Evolutionary conservation across 2,329 filamentous ascomycete genomes (phyloP), one percentile per base, ranked within the genome.

Genomic region (Ceratocystis variospora): DNA sequence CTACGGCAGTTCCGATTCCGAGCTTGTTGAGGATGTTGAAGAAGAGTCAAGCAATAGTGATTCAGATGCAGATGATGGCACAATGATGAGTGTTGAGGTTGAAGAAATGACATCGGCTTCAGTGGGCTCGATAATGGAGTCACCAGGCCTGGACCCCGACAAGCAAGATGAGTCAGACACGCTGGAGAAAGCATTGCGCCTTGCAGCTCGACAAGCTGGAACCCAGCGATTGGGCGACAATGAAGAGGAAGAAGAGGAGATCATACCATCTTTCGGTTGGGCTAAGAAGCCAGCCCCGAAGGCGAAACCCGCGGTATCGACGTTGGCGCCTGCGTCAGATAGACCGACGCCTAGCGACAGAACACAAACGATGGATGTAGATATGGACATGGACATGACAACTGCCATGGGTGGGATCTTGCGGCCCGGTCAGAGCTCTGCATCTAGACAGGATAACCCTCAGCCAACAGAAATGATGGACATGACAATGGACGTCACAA

Each of bases 401-500:
- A 75, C 74, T 55, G 78, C 80, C 7, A 76, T 84, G 57, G 83
- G 83, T 3, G 77, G 80, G n/a, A 85, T 68, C 45, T 15, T 66
- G 22, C 57, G 19, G 19, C 55, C 55, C 3, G 55, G 53, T 7
- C 53, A 57, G 53, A 22, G 28, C 17, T 17, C 55, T 17, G 55
- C 55, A n/a, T 17, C 55, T 2, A 31, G 28, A n/a, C 55, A 22
- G n/a, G 12, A 17, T 3, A 37, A 33, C 10, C n/a, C 45, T 15
- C 28, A 63, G 53, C 28, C 61, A 12, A 81, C 82, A 22, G 82
- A 84, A 69, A 89, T 91, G 44, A 87, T 95, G 80, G 89, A 92
- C 48, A 86, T 95, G 80, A 94, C 90, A 25, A 96, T 97, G 93
- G 93, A 97, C 71, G 89, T 96, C 6, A 96, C 93, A 1, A 85